phyloP scores from a whole-genome alignment of 2,329 filamentous ascomycete genomes.

The Aaosphaeria arxii region DNA sequence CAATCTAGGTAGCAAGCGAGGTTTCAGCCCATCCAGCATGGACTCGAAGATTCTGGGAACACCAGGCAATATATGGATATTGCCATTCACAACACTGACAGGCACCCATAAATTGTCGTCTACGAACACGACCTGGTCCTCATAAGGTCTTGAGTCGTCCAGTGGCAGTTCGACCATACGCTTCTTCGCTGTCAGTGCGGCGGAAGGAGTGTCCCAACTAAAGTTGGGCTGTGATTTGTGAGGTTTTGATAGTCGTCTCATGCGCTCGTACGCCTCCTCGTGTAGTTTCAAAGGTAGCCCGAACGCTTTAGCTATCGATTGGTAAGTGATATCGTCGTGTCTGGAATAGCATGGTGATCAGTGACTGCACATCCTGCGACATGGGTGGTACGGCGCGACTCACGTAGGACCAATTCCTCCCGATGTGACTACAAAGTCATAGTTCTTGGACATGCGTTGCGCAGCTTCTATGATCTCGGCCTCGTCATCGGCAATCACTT shows the following conservation, averaged over 20 bases:
- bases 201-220: constrained; percentile 79
- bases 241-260: constrained; percentile 77
- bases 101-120: constrained; percentile 87
- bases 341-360: constrained; percentile 44
- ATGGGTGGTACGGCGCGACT: constrained; percentile 32
- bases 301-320: constrained; percentile 90
- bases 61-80: constrained; percentile 88
- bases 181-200: constrained; percentile 74
- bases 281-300: constrained; percentile 73
- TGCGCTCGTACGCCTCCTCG: constrained; percentile 71
- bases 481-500: constrained; percentile 93
- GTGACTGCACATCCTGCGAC: constrained; percentile 8
- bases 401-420: constrained; percentile 95
- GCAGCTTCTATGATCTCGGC: constrained; percentile 85
- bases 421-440: constrained; percentile 93
- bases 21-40: constrained; percentile 74
- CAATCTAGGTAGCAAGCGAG: constrained; percentile 66
- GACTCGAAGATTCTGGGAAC: constrained; percentile 81
- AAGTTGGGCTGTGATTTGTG: constrained; percentile 72
- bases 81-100: constrained; percentile 82
- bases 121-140: constrained; percentile 75
- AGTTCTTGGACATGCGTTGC: constrained; percentile 78
- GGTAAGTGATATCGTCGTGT: constrained; percentile 97
- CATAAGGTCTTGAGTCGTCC: constrained; percentile 62
- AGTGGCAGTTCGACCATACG: constrained; percentile 88